These are phyloP conservation scores for Aspergillus cejpii DNA, from an alignment of 2,329 filamentous ascomycete species.

Conservation along the genomic window DNA sequence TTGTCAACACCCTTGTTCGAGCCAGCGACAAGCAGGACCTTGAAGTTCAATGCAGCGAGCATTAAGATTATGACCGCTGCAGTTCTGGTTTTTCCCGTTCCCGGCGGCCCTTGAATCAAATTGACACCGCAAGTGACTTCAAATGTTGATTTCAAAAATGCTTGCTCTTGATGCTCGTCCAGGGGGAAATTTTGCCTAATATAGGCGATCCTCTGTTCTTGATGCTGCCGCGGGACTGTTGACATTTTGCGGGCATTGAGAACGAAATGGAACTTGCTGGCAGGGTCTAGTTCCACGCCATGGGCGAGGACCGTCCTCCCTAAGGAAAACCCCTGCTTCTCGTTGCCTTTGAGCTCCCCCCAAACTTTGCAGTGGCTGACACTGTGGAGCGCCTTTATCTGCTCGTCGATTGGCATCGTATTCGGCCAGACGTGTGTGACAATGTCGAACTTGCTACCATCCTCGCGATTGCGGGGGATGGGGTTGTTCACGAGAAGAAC, in stretches of 20 bases:
- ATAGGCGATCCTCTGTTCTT: not conserved
- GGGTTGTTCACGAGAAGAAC: not conserved
- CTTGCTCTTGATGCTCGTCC: slow-evolving; percentile 2
- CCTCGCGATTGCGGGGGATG: not conserved
- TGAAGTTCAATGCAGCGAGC: slow-evolving; percentile 1
- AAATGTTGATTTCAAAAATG: slow-evolving; percentile 2
- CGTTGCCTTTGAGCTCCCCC: not conserved
- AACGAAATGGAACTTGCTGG: slow-evolving; percentile 4
- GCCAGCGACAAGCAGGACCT: slow-evolving; percentile 4
- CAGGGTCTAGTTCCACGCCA: slow-evolving; percentile 2
- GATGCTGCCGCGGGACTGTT: not conserved
- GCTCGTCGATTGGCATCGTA: not conserved
- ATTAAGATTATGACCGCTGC: slow-evolving; percentile 6
- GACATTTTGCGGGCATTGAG: slow-evolving; percentile 3
- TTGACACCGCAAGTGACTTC: slow-evolving; percentile 1
- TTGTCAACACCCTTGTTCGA: slow-evolving; percentile 7
- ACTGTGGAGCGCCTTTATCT: not conserved
- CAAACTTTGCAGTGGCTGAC: not conserved
- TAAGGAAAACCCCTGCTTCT: slow-evolving; percentile 3
- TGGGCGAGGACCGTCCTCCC: slow-evolving; percentile 6
- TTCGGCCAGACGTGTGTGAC: not conserved
- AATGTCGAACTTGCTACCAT: not conserved
- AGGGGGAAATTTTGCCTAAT: slow-evolving; percentile 1
- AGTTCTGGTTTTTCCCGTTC: slow-evolving; percentile 8
- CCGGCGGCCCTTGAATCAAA: slow-evolving; percentile 6